Evolutionary conservation across 2,329 filamentous ascomycete genomes (phyloP).

Genomic region (Fusarium camptoceras): DNA sequence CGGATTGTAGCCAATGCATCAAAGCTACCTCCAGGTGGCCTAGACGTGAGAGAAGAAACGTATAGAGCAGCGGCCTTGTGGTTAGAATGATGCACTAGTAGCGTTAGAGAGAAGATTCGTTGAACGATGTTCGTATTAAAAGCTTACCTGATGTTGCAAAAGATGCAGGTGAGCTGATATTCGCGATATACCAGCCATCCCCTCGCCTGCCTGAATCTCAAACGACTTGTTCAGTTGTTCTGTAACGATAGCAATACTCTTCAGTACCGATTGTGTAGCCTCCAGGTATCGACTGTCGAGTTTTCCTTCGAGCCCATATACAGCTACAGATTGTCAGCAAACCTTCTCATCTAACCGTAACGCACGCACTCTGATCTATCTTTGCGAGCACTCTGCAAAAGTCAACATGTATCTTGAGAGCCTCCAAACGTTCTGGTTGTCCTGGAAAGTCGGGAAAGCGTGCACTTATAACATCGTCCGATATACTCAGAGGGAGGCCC

Average conservation of each 20-base stretch:
- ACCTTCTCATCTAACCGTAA: fast-evolving
- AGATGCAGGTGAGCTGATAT: slow-evolving; percentile 38
- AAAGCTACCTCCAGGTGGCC: slow-evolving; percentile 35
- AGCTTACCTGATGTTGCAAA: slow-evolving; percentile 35
- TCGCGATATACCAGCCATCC: slow-evolving; percentile 27
- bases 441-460: slow-evolving; percentile 20
- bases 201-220: slow-evolving; percentile 31
- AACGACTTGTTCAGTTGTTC: slow-evolving; percentile 35
- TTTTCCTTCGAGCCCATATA: slow-evolving; percentile 42
- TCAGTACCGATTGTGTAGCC: slow-evolving; percentile 35
- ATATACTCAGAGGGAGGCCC: slow-evolving; percentile 31
- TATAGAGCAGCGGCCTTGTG: slow-evolving; percentile 37
- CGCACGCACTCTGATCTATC: slow-evolving; percentile 36
- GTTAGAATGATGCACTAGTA: slow-evolving; percentile 37
- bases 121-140: fast-evolving
- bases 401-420: slow-evolving; percentile 32
- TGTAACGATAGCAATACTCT: slow-evolving; percentile 35
- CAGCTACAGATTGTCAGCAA: slow-evolving; percentile 17
- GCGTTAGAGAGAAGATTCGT: not conserved
- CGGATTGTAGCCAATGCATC: slow-evolving; percentile 39
- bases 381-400: slow-evolving; percentile 31
- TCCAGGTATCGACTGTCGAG: slow-evolving; percentile 39
- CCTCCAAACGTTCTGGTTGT: slow-evolving; percentile 15
- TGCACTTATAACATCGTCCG: slow-evolving; percentile 36
- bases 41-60: slow-evolving; percentile 34